These are phyloP conservation scores for Parmelia sp. DNA, from an alignment of 495 filamentous ascomycete genomes.

Conservation along the genomic window DNA sequence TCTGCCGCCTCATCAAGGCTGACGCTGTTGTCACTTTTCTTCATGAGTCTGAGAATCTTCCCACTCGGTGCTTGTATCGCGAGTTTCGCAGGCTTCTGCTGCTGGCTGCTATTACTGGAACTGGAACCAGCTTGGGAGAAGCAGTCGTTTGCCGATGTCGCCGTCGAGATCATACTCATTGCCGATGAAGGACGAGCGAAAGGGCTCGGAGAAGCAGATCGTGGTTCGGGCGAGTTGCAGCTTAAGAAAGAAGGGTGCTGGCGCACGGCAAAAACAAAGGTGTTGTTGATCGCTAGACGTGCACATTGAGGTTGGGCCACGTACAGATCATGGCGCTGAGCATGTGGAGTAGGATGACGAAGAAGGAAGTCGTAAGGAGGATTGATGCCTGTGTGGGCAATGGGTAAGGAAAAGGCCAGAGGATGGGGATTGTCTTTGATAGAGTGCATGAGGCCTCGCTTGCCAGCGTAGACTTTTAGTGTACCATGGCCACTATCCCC, in stretches of 20 bases:
- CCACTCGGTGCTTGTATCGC: slow-evolving; percentile 94
- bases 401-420: slow-evolving; percentile 82
- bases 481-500: slow-evolving; percentile 82
- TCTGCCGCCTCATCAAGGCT: slow-evolving; percentile 51
- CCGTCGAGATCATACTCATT: slow-evolving; percentile 71
- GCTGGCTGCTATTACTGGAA: slow-evolving; percentile 40
- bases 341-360: slow-evolving; percentile 93
- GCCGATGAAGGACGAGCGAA: slow-evolving; percentile 71
- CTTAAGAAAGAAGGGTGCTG: slow-evolving; percentile 73
- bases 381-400: slow-evolving; percentile 84
- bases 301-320: slow-evolving; percentile 91
- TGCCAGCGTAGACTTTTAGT: slow-evolving; percentile 92
- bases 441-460: slow-evolving; percentile 89
- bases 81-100: slow-evolving; percentile 86
- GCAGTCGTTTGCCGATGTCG: slow-evolving; percentile 36
- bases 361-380: slow-evolving; percentile 88
- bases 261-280: slow-evolving; percentile 91
- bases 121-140: slow-evolving; percentile 44
- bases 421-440: slow-evolving; percentile 91
- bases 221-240: slow-evolving; percentile 46
- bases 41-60: slow-evolving; percentile 84
- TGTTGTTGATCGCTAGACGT: slow-evolving; percentile 83
- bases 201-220: slow-evolving; percentile 57
- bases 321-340: slow-evolving; percentile 93
- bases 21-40: slow-evolving; percentile 70